These are phyloP conservation scores for Balansia obtecta DNA, from an alignment of 2,329 filamentous ascomycete genomes.

Conservation along the genomic window DNA sequence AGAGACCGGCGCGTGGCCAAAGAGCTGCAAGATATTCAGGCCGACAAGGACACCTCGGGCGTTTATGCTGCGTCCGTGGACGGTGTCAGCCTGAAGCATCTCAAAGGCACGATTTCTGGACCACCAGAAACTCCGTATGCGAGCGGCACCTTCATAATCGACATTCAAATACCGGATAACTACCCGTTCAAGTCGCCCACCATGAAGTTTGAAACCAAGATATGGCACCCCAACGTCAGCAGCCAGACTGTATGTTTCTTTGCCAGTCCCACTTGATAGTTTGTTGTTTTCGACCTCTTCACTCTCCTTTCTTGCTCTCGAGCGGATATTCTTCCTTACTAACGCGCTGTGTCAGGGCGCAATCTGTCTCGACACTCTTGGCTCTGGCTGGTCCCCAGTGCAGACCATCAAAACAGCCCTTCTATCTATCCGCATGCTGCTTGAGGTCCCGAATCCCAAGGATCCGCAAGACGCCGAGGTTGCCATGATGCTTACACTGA, in stretches of 20 bases:
- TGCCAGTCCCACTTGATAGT: not conserved
- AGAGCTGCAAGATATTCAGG: constrained; percentile 62
- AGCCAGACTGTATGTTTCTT: constrained; percentile 64
- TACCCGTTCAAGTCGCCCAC: constrained; percentile 89
- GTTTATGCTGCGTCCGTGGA: constrained; percentile 57
- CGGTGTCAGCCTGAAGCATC: constrained; percentile 62
- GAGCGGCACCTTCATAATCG: constrained; percentile 68
- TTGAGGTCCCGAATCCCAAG: constrained; percentile 87
- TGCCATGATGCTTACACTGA: constrained; percentile 73
- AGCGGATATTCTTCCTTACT: not conserved
- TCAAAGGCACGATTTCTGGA: constrained; percentile 72
- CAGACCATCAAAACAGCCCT: constrained; percentile 93
- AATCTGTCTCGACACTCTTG: constrained; percentile 90
- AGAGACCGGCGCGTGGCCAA: constrained; percentile 54
- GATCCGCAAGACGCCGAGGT: constrained; percentile 96
- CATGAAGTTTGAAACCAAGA: constrained; percentile 85
- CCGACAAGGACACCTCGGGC: constrained; percentile 60
- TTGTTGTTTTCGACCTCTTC: not conserved
- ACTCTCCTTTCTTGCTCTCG: not conserved
- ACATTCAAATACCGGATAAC: constrained; percentile 75
- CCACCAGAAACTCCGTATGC: constrained; percentile 92
- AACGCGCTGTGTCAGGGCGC: constrained; percentile 52
- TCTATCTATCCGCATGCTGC: constrained; percentile 82
- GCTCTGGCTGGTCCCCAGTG: constrained; percentile 85
- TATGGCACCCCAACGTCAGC: constrained; percentile 97